Percentiles rank a stretch among this genome's conserved stretches.
Evolutionary conservation across 257 asterid genomes (phyloP).

Genomic region (Echium plantagineum): DNA sequence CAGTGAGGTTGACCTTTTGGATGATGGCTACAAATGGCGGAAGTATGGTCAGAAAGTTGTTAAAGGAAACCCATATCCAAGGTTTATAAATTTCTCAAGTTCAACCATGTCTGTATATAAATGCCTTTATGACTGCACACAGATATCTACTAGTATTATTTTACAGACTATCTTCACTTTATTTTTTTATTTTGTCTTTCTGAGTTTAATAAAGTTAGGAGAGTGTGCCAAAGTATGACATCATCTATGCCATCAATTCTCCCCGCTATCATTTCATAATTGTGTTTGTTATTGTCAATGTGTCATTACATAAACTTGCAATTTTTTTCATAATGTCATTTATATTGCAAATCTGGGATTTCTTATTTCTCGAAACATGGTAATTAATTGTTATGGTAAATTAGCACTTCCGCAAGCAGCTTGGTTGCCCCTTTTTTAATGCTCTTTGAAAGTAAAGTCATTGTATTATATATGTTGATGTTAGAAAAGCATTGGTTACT

Average conservation of each 20-base stretch:
- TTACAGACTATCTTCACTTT: background rate
- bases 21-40: conserved; percentile 90
- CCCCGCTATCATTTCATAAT: too few species aligned
- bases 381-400: too few species aligned
- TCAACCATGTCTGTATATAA: background rate
- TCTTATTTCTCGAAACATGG: too few species aligned
- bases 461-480: background rate
- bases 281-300: too few species aligned
- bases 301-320: too few species aligned
- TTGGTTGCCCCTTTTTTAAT: background rate
- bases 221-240: background rate
- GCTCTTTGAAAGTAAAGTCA: background rate
- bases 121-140: background rate
- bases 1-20: conserved; percentile 86
- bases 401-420: too few species aligned
- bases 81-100: conserved; percentile 23
- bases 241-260: too few species aligned
- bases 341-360: too few species aligned
- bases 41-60: conserved; percentile 96
- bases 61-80: conserved; percentile 91
- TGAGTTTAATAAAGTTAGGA: background rate
- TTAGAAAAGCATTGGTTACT: background rate
- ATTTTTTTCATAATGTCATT: too few species aligned
- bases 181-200: background rate
- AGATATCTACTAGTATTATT: background rate